Evolutionary conservation across 2,329 filamentous ascomycete genomes (phyloP), one percentile per base, ranked within the genome.

Genomic region (Calonectria fujianensis): DNA sequence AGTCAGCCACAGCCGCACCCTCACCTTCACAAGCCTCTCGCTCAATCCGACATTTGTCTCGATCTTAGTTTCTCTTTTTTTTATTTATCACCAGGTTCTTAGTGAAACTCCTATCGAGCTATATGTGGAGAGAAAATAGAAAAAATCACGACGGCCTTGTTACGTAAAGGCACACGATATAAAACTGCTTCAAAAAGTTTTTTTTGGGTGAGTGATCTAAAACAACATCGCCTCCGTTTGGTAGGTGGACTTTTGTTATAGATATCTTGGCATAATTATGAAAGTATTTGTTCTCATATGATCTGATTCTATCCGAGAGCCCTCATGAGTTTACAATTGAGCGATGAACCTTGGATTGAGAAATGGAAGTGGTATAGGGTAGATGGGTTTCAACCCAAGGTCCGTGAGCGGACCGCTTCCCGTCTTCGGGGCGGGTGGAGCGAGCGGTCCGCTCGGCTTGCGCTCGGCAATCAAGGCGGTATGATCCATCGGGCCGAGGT

Each of bases 371-470:
- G 24, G n/a, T 48, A 2, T 48, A 48, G 45, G 45, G 45, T 48
- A 48, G 45, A 10, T 8, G 10, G 20, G n/a, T 13, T 13, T 48
- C 45, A 13, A 13, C 13, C 45, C 41, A n/a, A 48, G 9, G 9
- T n/a, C 45, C 45, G 45, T 48, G 45, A 48, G 27, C 57, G 57
- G 57, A 39, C 57, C 57, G 57, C 39, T 37, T 20, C 39, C 35
- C 57, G 57, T 61, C 18, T 32, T 29, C 32, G n/a, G n/a, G 57
- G 24, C 32, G 14, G 20, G 35, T 31, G 35, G 57, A 29, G 35
- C 57, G 32, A 63, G 57, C 57, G 57, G 57, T 27, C 57, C 57
- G 57, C 37, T 63, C 57, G 57, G 57, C 37, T 37, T 63, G 57
- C 14, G 24, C 35, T 63, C 57, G 57, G 57, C 31, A 57, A 8